These are phyloP conservation scores for Aspergillus melleus DNA, from an alignment of 2,329 filamentous ascomycete genomes.

Conservation along the genomic window DNA sequence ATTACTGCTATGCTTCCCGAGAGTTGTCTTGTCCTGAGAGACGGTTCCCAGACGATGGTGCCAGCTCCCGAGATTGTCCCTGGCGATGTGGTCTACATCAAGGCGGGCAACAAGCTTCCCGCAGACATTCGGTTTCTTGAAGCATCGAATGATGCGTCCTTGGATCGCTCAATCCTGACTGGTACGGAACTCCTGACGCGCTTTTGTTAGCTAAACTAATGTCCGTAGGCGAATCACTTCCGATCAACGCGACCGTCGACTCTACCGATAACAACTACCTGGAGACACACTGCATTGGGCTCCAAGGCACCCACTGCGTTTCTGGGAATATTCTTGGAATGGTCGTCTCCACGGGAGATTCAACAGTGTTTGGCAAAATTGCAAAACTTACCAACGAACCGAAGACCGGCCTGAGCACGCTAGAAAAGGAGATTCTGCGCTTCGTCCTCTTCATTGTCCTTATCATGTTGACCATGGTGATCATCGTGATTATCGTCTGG, in stretches of 20 bases:
- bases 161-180: conserved; percentile 73
- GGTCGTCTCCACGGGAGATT: conserved; percentile 70
- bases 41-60: conserved; percentile 53
- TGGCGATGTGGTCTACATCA: conserved; percentile 68
- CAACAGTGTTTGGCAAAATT: conserved; percentile 74
- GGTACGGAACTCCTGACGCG: conserved; percentile 41
- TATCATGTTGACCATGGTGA: conserved; percentile 54
- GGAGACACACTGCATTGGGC: conserved; percentile 72
- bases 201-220: neutral
- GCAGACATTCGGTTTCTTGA: conserved; percentile 72
- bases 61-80: conserved; percentile 65
- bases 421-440: conserved; percentile 71
- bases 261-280: conserved; percentile 72
- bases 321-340: conserved; percentile 66
- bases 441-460: conserved; percentile 74
- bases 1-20: conserved; percentile 81
- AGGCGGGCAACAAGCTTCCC: conserved; percentile 71
- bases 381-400: conserved; percentile 70
- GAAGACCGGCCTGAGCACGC: conserved; percentile 65
- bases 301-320: conserved; percentile 78
- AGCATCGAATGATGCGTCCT: conserved; percentile 67
- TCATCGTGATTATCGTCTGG: conserved; percentile 67
- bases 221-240: conserved; percentile 68
- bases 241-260: conserved; percentile 64
- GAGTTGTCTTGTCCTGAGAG: conserved; percentile 64